phyloP scores from a whole-genome alignment of 306 rosid genomes.

The Quillaja saponaria region DNA sequence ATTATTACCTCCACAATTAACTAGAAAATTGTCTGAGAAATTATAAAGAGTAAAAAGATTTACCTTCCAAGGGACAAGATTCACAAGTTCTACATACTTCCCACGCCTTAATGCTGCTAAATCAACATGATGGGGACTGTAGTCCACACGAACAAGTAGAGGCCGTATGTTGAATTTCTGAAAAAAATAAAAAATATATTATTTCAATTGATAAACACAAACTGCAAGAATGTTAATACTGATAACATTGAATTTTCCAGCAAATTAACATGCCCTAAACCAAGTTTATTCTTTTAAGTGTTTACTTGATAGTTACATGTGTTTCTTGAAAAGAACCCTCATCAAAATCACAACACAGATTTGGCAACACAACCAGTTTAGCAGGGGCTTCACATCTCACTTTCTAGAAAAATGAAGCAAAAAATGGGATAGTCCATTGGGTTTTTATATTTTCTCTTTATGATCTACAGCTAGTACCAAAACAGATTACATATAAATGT shows the following conservation, averaged over 20 bases:
- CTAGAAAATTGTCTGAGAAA: no score
- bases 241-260: not conserved
- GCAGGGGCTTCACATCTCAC: no score
- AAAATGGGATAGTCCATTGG: no score
- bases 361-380: no score
- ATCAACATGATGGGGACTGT: conserved; percentile 80
- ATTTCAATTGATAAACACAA: conserved; percentile 28
- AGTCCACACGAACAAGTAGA: conserved; percentile 82
- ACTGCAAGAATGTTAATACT: no score
- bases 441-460: no score
- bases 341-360: conserved; percentile 14
- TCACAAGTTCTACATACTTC: conserved; percentile 90
- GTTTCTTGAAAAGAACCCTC: conserved; percentile 21
- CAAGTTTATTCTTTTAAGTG: conserved; percentile 19
- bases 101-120: conserved; percentile 85
- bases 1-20: no score
- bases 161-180: conserved; percentile 93
- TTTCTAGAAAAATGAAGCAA: no score
- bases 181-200: conserved; percentile 36
- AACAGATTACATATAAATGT: no score
- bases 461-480: no score
- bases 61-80: conserved; percentile 97
- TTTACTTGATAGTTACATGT: not conserved
- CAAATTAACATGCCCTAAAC: conserved; percentile 20
- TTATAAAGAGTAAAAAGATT: not conserved